A percentile compares a stretch with the other conserved stretches of the same genome.
Conservation (phyloP, 305 asterid genomes). For the Plantago coronopus region DNA sequence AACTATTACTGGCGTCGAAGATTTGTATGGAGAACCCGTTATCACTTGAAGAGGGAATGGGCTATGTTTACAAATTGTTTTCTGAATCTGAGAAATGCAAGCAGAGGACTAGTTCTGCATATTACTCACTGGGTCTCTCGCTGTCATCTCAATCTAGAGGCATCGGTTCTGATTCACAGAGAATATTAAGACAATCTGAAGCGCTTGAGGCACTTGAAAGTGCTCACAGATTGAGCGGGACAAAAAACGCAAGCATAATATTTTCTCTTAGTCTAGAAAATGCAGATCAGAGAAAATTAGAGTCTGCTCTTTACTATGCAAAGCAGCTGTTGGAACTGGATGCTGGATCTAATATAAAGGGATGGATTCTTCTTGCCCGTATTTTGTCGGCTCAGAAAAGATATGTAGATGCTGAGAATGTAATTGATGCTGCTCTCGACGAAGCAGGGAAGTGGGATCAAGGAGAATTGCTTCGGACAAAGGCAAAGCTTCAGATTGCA, state of each 20-base stretch:
- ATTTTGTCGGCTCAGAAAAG: constrained; percentile 80
- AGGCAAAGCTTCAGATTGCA: constrained; percentile 80
- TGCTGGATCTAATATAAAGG: constrained; percentile 57
- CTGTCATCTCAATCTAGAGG: constrained; percentile 62
- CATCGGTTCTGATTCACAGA: constrained; percentile 48
- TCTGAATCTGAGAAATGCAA: constrained; percentile 35
- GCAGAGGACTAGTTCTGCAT: constrained; percentile 43
- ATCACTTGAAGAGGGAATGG: constrained; percentile 56
- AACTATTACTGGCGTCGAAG: constrained; percentile 69
- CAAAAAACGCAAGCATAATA: constrained; percentile 42
- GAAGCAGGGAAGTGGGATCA: constrained; percentile 94
- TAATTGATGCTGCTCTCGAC: constrained; percentile 76
- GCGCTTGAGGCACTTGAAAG: constrained; percentile 69
- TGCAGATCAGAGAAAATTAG: constrained; percentile 85
- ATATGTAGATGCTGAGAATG: constrained; percentile 65
- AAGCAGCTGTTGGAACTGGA: constrained; percentile 57
- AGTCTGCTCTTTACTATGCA: constrained; percentile 68
- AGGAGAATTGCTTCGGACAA: constrained; percentile 63
- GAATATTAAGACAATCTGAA: constrained; percentile 48
- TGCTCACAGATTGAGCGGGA: constrained; percentile 43
- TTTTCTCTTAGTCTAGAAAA: constrained; percentile 68
- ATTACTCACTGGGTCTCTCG: constrained; percentile 53
- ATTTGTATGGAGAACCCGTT: constrained; percentile 49
- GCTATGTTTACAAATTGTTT: constrained; percentile 38
- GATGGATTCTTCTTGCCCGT: constrained; percentile 88